Percentiles rank a stretch among this genome's conserved stretches.
Conservation (phyloP, 2,329 filamentous ascomycete genomes). For the Alternaria triticimaculans region DNA sequence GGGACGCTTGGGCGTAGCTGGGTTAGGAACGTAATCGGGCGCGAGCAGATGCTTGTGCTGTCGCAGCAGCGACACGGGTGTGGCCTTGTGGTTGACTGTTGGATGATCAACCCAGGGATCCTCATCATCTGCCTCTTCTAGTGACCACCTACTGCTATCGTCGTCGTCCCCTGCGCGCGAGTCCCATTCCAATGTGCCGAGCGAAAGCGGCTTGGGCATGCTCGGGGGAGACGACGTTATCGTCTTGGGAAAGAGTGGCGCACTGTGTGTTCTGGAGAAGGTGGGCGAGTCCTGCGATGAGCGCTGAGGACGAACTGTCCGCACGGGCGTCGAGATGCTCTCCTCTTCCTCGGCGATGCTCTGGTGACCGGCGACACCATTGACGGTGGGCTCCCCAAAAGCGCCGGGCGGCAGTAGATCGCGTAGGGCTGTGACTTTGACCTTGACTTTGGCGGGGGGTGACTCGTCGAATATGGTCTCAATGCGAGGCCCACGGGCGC, state of each 20-base stretch:
- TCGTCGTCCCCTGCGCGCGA: slow-evolving; percentile 48
- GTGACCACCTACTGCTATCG: slow-evolving; percentile 51
- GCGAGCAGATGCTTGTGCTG: slow-evolving; percentile 39
- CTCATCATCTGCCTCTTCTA: slow-evolving; percentile 48
- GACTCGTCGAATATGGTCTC: slow-evolving; percentile 85
- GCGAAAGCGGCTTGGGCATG: slow-evolving; percentile 51
- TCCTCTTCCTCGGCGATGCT: slow-evolving; percentile 60
- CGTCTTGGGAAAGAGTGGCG: slow-evolving; percentile 49
- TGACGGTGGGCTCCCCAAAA: slow-evolving; percentile 47
- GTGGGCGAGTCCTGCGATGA: slow-evolving; percentile 47
- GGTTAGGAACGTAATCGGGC: slow-evolving; percentile 44
- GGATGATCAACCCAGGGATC: slow-evolving; percentile 50
- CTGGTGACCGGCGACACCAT: slow-evolving; percentile 47
- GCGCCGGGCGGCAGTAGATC: slow-evolving; percentile 58
- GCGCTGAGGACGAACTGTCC: slow-evolving; percentile 49
- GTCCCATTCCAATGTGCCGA: slow-evolving; percentile 52
- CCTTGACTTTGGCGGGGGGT: slow-evolving; percentile 56
- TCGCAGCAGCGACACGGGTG: slow-evolving; percentile 42
- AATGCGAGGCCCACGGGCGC: slow-evolving; percentile 72
- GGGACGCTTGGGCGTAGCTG: slow-evolving; percentile 49
- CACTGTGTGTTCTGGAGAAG: slow-evolving; percentile 32
- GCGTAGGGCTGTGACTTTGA: slow-evolving; percentile 54
- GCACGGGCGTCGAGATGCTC: slow-evolving; percentile 56
- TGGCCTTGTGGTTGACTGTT: slow-evolving; percentile 39
- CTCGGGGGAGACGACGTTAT: slow-evolving; percentile 56